Conservation (phyloP, 106 monocot species). For the Apostasia shenzhenica region DNA sequence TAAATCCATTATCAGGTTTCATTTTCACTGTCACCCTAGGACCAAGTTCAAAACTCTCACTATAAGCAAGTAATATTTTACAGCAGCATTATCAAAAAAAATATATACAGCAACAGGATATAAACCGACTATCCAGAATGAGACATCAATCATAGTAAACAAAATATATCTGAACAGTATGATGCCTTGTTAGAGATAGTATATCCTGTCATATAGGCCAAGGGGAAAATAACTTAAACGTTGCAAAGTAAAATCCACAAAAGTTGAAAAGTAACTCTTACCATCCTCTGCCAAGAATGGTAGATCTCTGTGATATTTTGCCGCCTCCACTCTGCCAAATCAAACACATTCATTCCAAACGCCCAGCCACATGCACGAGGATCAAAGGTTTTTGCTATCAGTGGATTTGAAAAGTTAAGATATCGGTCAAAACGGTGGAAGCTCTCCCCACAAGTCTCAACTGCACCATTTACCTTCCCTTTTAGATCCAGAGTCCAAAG, state of each 20-base stretch:
- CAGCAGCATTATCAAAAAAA: too few relatives aligned
- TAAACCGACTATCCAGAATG: too few relatives aligned
- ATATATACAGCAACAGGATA: too few relatives aligned
- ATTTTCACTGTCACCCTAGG: too few relatives aligned
- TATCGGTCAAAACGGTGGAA: slow-evolving; percentile 71
- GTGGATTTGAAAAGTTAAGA: slow-evolving; percentile 72
- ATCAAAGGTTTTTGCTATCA: slow-evolving; percentile 64
- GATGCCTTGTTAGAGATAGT: too few relatives aligned
- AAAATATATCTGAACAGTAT: too few relatives aligned
- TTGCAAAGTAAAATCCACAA: not conserved
- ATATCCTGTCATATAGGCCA: too few relatives aligned
- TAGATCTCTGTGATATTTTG: slow-evolving; percentile 62
- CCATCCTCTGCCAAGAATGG: slow-evolving; percentile 74
- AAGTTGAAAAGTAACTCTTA: slow-evolving; percentile 13
- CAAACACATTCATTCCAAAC: slow-evolving; percentile 84
- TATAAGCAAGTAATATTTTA: too few relatives aligned
- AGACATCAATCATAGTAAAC: too few relatives aligned
- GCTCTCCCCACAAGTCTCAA: slow-evolving; percentile 64
- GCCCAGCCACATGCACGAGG: slow-evolving; percentile 84
- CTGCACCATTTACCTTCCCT: slow-evolving; percentile 77
- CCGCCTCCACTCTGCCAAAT: slow-evolving; percentile 67
- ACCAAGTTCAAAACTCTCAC: too few relatives aligned
- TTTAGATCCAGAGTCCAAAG: slow-evolving; percentile 59
- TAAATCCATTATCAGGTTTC: too few relatives aligned
- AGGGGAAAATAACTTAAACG: not conserved